Conservation (phyloP, 257 asterid genomes). For the Euphrasia confusa region DNA sequence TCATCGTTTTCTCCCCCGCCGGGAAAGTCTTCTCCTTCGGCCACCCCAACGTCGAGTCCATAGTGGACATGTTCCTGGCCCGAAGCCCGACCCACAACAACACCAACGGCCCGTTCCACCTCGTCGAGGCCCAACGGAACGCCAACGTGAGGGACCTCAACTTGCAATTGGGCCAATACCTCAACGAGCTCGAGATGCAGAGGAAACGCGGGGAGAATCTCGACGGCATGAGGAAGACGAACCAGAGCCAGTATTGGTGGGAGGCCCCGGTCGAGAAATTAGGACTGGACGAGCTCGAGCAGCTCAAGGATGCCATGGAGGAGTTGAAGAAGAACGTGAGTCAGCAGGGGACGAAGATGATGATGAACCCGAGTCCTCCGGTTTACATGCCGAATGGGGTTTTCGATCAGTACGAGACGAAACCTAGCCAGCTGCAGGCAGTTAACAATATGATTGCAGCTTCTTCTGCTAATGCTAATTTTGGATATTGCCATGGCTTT, state of each 20-base stretch:
- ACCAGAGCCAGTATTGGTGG: slow-evolving; percentile 54
- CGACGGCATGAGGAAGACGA: slow-evolving; percentile 41
- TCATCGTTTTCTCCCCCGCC: slow-evolving; percentile 67
- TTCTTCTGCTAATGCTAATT: slow-evolving; percentile 14
- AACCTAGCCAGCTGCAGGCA: slow-evolving; percentile 31
- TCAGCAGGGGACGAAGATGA: slow-evolving; percentile 30
- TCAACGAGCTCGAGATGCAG: slow-evolving; percentile 44
- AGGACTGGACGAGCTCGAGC: slow-evolving; percentile 50
- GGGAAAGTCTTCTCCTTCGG: slow-evolving; percentile 79
- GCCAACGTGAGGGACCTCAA: slow-evolving; percentile 48
- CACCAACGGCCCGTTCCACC: slow-evolving; percentile 19
- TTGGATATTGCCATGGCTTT: slow-evolving; percentile 47
- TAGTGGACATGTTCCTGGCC: slow-evolving; percentile 40
- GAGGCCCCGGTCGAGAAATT: slow-evolving; percentile 43
- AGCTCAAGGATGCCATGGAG: slow-evolving; percentile 53
- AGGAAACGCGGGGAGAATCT: slow-evolving; percentile 51
- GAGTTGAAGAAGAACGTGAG: slow-evolving; percentile 44
- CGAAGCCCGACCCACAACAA: slow-evolving; percentile 14
- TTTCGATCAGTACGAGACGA: slow-evolving; percentile 41
- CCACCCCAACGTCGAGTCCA: slow-evolving; percentile 58
- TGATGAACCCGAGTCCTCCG: slow-evolving; percentile 20
- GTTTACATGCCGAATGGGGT: slow-evolving; percentile 23
- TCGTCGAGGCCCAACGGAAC: slow-evolving; percentile 48
- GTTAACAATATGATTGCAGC: slow-evolving; percentile 10
- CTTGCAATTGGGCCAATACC: slow-evolving; percentile 47